Evolutionary conservation across 257 asterid species (phyloP).

Genomic region (Paraleonurus japonicus): DNA sequence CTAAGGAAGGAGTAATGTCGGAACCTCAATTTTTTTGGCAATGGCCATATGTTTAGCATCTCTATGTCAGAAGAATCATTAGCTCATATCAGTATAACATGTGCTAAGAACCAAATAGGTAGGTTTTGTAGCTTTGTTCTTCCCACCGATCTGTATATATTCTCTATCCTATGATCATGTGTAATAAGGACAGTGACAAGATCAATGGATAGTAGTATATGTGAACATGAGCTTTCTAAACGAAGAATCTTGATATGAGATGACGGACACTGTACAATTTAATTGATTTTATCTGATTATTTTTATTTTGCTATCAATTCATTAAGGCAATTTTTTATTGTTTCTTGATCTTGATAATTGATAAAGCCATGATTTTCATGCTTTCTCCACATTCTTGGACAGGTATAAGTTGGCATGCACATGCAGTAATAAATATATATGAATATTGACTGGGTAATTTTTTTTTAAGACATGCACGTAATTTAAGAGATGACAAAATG

Average conservation of each 20-base stretch:
- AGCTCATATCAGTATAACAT: slow-evolving; percentile 33
- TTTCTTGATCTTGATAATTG: neutral
- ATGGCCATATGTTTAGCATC: slow-evolving; percentile 73
- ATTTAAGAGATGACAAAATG: too few relatives aligned
- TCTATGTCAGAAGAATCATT: slow-evolving; percentile 33
- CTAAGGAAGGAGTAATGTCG: too few relatives aligned
- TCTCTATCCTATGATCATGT: slow-evolving; percentile 21
- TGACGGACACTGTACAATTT: too few relatives aligned
- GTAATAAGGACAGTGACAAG: neutral
- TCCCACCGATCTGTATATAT: slow-evolving; percentile 50
- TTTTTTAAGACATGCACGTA: too few relatives aligned
- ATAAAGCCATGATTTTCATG: neutral
- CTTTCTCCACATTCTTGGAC: neutral
- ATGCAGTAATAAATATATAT: neutral
- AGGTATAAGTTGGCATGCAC: neutral
- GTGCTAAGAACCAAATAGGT: slow-evolving; percentile 30
- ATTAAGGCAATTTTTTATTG: neutral
- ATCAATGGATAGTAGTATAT: neutral
- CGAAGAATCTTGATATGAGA: neutral
- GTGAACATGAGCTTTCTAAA: neutral
- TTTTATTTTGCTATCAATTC: neutral
- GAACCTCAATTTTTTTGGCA: too few relatives aligned
- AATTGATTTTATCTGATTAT: too few relatives aligned
- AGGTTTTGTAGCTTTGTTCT: slow-evolving; percentile 22
- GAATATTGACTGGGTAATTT: too few relatives aligned